These are phyloP conservation scores for Botryosphaeria dothidea DNA, from an alignment of 2,329 filamentous ascomycete species.

Conservation along the genomic window DNA sequence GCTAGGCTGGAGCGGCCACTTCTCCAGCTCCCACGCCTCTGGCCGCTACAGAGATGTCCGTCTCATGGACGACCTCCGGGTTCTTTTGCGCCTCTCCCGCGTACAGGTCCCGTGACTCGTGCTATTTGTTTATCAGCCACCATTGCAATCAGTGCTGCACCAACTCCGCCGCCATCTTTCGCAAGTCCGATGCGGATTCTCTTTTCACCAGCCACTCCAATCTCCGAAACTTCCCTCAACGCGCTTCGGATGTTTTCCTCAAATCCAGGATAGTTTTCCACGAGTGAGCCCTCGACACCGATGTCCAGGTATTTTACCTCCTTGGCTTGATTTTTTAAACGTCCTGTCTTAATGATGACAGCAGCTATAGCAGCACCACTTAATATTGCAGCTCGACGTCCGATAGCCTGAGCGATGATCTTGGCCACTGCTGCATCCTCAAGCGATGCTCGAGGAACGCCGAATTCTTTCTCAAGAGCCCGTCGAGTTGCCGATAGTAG, in stretches of 20 bases:
- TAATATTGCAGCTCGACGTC: slow-evolving; percentile 82
- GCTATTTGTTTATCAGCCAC: slow-evolving; percentile 64
- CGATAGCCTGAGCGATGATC: slow-evolving; percentile 77
- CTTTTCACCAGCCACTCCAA: slow-evolving; percentile 77
- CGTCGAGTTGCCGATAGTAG: slow-evolving; percentile 73
- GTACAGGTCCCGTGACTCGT: not conserved
- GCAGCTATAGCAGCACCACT: slow-evolving; percentile 88
- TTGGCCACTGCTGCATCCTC: slow-evolving; percentile 90
- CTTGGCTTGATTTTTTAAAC: slow-evolving; percentile 48
- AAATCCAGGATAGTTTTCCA: slow-evolving; percentile 95
- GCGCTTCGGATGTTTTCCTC: slow-evolving; percentile 85
- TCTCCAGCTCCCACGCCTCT: not conserved
- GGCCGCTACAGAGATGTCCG: not conserved
- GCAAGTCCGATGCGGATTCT: slow-evolving; percentile 95
- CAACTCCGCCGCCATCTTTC: slow-evolving; percentile 95
- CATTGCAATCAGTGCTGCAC: slow-evolving; percentile 89
- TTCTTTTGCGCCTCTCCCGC: not conserved
- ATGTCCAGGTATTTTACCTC: slow-evolving; percentile 77
- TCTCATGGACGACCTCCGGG: not conserved
- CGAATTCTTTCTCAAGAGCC: slow-evolving; percentile 73
- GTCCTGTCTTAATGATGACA: slow-evolving; percentile 77
- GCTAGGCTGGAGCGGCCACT: not conserved
- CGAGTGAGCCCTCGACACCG: slow-evolving; percentile 89
- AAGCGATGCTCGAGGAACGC: slow-evolving; percentile 72
- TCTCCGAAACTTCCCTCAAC: slow-evolving; percentile 71